Evolutionary conservation across 1,284 basidiomycete species (phyloP).

Genomic region (Fistulinella staudtii): DNA sequence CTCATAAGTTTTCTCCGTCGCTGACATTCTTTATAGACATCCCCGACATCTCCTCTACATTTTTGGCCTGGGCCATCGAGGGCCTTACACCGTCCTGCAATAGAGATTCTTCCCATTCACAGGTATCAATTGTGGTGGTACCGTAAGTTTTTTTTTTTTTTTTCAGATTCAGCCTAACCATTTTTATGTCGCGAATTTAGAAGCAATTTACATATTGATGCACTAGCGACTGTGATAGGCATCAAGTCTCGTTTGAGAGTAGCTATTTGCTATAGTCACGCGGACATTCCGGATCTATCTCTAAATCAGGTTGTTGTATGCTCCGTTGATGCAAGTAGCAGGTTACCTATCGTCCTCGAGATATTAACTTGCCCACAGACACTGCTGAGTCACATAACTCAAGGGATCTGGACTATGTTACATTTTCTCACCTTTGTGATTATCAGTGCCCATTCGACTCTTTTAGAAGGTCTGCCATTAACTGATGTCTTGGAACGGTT

Average conservation of each 20-base stretch:
- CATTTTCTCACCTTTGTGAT: constrained; percentile 45
- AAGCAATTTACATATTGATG: constrained; percentile 12
- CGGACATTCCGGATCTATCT: constrained; percentile 27
- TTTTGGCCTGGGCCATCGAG: constrained; percentile 20
- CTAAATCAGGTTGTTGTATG: constrained; percentile 38
- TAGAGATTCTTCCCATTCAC: constrained; percentile 2
- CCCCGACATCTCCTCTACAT: constrained; percentile 17
- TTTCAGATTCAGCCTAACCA: neutral
- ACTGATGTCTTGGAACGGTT: constrained; percentile 44
- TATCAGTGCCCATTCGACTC: constrained; percentile 32
- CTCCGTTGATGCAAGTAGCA: constrained; percentile 36
- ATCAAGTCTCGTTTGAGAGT: constrained; percentile 19
- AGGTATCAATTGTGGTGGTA: constrained; percentile 20
- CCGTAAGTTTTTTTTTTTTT: constrained; percentile 14
- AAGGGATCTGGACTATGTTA: constrained; percentile 34
- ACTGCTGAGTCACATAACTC: constrained; percentile 29
- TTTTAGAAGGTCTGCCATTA: constrained; percentile 32
- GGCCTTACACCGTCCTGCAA: neutral
- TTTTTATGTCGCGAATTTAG: constrained; percentile 15
- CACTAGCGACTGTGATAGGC: constrained; percentile 15
- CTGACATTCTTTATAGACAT: constrained; percentile 18
- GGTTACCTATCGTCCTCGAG: constrained; percentile 2
- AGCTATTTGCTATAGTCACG: constrained; percentile 17
- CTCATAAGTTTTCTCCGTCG: neutral
- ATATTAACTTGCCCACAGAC: constrained; percentile 21